Evolutionary conservation across 2,329 filamentous ascomycete species (phyloP).

Genomic region (Botryosphaeria agaves): DNA sequence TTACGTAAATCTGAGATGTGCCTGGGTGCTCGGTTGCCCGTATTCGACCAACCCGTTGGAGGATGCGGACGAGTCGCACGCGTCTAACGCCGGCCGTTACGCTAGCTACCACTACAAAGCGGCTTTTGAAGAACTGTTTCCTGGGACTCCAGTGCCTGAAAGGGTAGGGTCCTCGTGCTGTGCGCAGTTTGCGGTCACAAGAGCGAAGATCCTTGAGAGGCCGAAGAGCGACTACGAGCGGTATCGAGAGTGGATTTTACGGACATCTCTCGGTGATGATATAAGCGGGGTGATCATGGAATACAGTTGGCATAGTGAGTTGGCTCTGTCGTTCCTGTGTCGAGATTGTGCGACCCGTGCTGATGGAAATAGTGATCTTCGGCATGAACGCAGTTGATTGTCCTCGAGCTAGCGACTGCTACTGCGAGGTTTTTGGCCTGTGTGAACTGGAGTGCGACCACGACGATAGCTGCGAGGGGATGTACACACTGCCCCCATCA

Average conservation of each 20-base stretch:
- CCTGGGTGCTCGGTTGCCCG: conserved; percentile 34
- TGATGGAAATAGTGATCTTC: background rate
- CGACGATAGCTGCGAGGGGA: conserved; percentile 32
- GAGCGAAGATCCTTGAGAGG: conserved; percentile 26
- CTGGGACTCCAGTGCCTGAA: conserved; percentile 19
- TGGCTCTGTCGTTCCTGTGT: conserved; percentile 3
- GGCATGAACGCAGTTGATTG: conserved; percentile 32
- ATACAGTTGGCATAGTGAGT: conserved; percentile 41
- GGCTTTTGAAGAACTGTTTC: conserved; percentile 33
- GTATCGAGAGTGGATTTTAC: conserved; percentile 30
- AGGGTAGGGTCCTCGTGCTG: conserved; percentile 34
- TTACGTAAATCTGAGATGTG: conserved; percentile 37
- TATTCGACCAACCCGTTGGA: conserved; percentile 29
- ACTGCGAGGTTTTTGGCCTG: conserved; percentile 48
- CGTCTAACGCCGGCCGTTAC: conserved; percentile 22
- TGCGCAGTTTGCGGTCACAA: conserved; percentile 36
- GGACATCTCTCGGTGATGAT: conserved; percentile 28
- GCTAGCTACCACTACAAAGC: conserved; percentile 30
- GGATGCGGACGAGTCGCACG: conserved; percentile 19
- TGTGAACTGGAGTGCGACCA: conserved; percentile 30
- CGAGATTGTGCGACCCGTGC: background rate
- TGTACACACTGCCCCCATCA: conserved; percentile 41
- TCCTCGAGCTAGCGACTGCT: conserved; percentile 42
- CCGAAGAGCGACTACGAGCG: conserved; percentile 30
- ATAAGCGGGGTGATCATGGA: conserved; percentile 37